Conservation (phyloP, 2,329 filamentous ascomycete genomes). For the Aspergillus vadensis region DNA sequence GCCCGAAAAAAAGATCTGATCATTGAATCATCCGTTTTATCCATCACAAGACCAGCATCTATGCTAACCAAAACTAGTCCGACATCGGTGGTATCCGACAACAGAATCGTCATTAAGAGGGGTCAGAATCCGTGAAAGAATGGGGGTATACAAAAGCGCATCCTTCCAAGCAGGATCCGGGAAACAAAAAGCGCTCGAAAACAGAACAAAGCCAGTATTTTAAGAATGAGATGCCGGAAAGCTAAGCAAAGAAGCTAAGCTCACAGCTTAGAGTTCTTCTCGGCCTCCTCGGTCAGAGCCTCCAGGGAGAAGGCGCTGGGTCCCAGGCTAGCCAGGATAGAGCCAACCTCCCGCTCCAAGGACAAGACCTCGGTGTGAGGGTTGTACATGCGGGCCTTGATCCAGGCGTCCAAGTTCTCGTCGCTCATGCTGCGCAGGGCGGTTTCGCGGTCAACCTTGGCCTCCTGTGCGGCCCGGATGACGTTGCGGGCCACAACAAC, state of each 20-base stretch:
- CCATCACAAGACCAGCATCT: constrained; percentile 12
- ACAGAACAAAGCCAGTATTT: constrained; percentile 21
- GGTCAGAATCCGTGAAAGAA: constrained; percentile 20
- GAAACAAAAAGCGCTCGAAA: constrained; percentile 24
- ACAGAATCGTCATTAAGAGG: constrained; percentile 18
- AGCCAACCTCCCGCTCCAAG: constrained; percentile 50
- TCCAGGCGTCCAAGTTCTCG: constrained; percentile 49
- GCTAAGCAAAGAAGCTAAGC: not conserved
- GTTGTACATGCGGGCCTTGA: constrained; percentile 53
- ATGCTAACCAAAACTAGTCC: constrained; percentile 17
- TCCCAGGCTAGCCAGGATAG: constrained; percentile 42
- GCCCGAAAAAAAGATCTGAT: constrained; percentile 3
- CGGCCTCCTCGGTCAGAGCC: constrained; percentile 30
- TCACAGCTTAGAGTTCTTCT: constrained; percentile 40
- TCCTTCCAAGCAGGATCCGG: constrained; percentile 21
- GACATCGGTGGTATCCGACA: constrained; percentile 16
- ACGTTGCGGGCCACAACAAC: constrained; percentile 85
- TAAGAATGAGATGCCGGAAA: constrained; percentile 9
- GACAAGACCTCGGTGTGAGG: constrained; percentile 50
- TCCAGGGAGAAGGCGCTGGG: constrained; percentile 24
- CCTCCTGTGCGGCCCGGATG: constrained; percentile 85
- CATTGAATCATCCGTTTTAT: constrained; percentile 21
- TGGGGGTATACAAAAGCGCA: constrained; percentile 27
- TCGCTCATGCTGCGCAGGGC: constrained; percentile 47
- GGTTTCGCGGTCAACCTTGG: constrained; percentile 64